phyloP scores from a whole-genome alignment of 1,139 yeast species.

The Saccharomyces hybrid region DNA sequence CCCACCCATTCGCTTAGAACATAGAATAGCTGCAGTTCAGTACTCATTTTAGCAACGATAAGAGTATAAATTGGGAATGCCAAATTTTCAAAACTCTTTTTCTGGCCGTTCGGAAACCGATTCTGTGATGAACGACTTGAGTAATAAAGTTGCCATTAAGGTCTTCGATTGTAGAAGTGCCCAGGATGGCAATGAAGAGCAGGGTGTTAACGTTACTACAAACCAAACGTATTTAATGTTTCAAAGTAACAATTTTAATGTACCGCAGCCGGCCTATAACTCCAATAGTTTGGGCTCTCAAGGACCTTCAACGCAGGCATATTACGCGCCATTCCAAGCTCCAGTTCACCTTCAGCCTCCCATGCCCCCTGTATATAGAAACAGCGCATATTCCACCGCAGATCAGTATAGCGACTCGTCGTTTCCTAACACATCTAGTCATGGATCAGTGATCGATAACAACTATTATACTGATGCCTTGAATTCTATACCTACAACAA shows the following conservation, averaged over 20 bases:
- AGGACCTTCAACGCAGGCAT: background rate
- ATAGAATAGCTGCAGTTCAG: background rate
- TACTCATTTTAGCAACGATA: background rate
- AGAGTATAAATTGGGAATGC: background rate
- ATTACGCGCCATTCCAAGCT: background rate
- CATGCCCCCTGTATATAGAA: background rate
- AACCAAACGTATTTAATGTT: background rate
- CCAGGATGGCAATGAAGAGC: background rate
- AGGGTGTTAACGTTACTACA: background rate
- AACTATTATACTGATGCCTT: background rate
- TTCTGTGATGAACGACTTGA: background rate
- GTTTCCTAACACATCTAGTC: background rate
- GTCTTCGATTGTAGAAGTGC: background rate
- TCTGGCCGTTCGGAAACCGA: background rate
- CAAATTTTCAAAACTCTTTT: background rate
- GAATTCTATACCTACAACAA: background rate
- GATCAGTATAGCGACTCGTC: background rate
- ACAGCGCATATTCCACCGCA: background rate
- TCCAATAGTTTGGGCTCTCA: background rate
- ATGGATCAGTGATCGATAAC: background rate
- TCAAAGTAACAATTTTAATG: background rate
- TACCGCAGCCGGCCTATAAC: background rate
- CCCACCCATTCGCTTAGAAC: background rate
- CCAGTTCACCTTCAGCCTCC: background rate
- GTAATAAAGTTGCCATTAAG: background rate